Base-by-base conservation (phyloP, 805 yeast species). In the Jamesozyma rosinii region DNA sequence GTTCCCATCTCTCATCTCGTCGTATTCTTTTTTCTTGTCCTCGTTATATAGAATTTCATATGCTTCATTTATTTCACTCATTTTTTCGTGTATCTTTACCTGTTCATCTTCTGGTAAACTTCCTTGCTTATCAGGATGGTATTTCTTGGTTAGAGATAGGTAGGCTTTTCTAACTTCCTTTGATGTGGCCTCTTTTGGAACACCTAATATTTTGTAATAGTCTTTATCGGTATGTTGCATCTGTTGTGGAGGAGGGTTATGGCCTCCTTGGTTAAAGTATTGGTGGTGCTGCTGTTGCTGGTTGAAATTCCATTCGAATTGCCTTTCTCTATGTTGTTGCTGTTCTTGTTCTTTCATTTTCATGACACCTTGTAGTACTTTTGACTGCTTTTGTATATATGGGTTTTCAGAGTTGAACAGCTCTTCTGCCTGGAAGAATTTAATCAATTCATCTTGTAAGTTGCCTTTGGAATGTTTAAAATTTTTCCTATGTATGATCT, bases 1-100 rank as follows among this genome's bases (percentile, higher is more conserved):
- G 22, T 39, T 19, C 11, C 51, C 53, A 10, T 48, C 29, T 46
- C 63, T 55, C 3, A 50, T 81, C 21, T 67, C 50, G 58, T 89
- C 95, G 55, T 83, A 90, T 38, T 78, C 74, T 37, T 68, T 74
- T 46, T 79, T 73, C 46, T 74, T 66, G 37, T 78, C 83, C 1
- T 76, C 75, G 51, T 83, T 78, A 9, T 88, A 75, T 31, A 90
- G 69, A 2, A 82, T 80, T 58, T 88, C 97, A 62, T 92, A 88
- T 0, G 97, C 97, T 57, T 83, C 86, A 63, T 90, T 92, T 49
- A 90, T 84, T 43, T 82, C 89, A 38, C 94, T 87, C 89, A 90
- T 92, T 54, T 83, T 85, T 40, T 69, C 69, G 62, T 87, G 95
- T 31, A 83, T 81, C 45, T 82, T 75, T 27, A 79, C 85, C 24